A percentile compares a stretch with the other conserved stretches of the same genome.
Evolutionary conservation across 306 rosid genomes (phyloP).

Genomic region (Vigna nakashimae): DNA sequence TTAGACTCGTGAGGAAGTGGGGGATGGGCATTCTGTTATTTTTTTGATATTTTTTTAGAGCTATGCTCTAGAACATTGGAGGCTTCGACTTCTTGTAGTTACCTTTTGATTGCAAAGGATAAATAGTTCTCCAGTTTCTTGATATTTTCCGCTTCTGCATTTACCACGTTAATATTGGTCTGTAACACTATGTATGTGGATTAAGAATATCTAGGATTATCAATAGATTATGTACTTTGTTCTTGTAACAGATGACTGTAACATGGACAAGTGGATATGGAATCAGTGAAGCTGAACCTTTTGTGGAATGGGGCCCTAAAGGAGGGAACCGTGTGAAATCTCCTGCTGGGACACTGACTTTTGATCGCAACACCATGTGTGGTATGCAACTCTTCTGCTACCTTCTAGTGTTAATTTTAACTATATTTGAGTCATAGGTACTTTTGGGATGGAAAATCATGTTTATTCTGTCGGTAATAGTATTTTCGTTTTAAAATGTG

Average conservation of each 20-base stretch:
- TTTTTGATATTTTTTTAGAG: too few relatives aligned
- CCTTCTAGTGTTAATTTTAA: constrained; percentile 1
- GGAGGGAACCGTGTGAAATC: constrained; percentile 62
- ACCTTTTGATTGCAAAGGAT: too few relatives aligned
- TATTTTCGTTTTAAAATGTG: constrained; percentile 16
- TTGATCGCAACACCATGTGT: constrained; percentile 80
- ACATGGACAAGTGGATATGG: constrained; percentile 99
- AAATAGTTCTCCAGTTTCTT: too few relatives aligned
- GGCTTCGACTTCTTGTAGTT: too few relatives aligned
- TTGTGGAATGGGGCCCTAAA: constrained; percentile 84
- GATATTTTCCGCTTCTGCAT: too few relatives aligned
- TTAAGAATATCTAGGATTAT: constrained; percentile 25
- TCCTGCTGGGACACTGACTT: constrained; percentile 84
- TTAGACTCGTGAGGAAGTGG: too few relatives aligned
- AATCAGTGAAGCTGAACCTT: constrained; percentile 74
- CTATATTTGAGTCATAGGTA: constrained; percentile 12
- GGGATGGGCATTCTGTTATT: too few relatives aligned
- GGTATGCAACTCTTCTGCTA: constrained; percentile 59
- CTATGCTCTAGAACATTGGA: too few relatives aligned
- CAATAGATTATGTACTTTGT: not conserved
- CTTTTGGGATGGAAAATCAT: constrained; percentile 27
- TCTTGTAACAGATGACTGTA: constrained; percentile 71
- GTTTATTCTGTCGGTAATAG: constrained; percentile 14
- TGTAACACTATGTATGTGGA: not conserved
- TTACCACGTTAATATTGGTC: too few relatives aligned